Evolutionary conservation across 2,329 filamentous ascomycete genomes (phyloP), one percentile per base, ranked within the genome.

Genomic region (Amauroascus niger): DNA sequence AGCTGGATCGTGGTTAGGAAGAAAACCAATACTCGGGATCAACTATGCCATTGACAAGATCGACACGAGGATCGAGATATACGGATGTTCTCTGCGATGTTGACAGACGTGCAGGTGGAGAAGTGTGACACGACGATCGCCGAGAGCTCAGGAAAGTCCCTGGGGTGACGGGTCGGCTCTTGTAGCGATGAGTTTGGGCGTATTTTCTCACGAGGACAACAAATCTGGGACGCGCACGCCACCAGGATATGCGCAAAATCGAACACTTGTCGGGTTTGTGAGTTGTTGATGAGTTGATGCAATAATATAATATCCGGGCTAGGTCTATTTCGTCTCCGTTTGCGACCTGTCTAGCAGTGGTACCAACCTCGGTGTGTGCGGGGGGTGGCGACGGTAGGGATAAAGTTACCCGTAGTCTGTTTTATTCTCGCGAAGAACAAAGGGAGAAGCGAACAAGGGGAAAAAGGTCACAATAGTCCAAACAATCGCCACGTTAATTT

Each of bases 361-460:
- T 53, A 55, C 55, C 53, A 28, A 52, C 41, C 55, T 47, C 49
- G 44, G 48, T 52, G 47, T 39, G 47, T 54, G 55, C 40, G 50
- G 50, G 50, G 50, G 50, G 55, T 57, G 55, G 55, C 55, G 41
- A 57, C 41, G 43, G 52, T 48, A 53, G 41, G 44, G 48, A 57
- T 54, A 53, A 49, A 46, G 48, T 51, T 48, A 53, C 40, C 50
- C 41, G 30, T 22, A 52, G 26, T 39, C 50, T 30, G 50, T 30
- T 22, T 49, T 49, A 46, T 52, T 39, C 18, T 46, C 32, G 22
- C 50, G 50, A 46, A 52, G 32, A 30, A 46, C 40, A 52, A 45
- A 52, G 43, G 22, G 41, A 30, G 39, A 46, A 46, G 40, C 41
- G 50, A 52, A 46, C 41, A 37, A 40, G 30, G 43, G 50, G 32